These are phyloP conservation scores for Aphanoascus verrucosus DNA, from an alignment of 2,329 filamentous ascomycete species.

Conservation along the genomic window DNA sequence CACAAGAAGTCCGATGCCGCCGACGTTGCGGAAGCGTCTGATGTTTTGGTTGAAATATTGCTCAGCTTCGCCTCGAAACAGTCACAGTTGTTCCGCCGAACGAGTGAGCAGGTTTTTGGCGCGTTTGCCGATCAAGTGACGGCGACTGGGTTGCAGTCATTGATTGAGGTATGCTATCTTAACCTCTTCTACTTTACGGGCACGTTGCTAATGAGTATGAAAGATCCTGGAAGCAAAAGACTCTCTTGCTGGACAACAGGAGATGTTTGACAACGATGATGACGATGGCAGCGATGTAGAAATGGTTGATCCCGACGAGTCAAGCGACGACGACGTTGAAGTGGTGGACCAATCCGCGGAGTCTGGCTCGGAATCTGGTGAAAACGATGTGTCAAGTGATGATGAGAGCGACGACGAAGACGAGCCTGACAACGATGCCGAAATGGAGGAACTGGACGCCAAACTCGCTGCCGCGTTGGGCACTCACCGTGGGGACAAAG, in stretches of 20 bases:
- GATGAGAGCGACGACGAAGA: slow-evolving; percentile 23
- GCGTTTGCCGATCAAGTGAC: slow-evolving; percentile 69
- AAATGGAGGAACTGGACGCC: slow-evolving; percentile 23
- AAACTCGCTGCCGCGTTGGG: slow-evolving; percentile 69
- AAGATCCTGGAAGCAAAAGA: slow-evolving; percentile 70
- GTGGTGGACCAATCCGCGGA: slow-evolving; percentile 35
- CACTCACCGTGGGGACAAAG: slow-evolving; percentile 51
- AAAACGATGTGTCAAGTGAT: slow-evolving; percentile 20
- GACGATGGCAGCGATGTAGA: slow-evolving; percentile 21
- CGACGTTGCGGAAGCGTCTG: slow-evolving; percentile 45
- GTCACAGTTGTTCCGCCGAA: slow-evolving; percentile 72
- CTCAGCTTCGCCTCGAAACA: slow-evolving; percentile 81
- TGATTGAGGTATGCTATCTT: slow-evolving; percentile 36
- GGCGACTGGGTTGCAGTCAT: slow-evolving; percentile 56
- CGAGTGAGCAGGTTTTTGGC: slow-evolving; percentile 78
- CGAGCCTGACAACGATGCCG: slow-evolving; percentile 16
- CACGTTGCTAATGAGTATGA: slow-evolving; percentile 35
- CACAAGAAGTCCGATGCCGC: slow-evolving; percentile 44
- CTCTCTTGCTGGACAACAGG: slow-evolving; percentile 69
- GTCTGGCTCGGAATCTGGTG: slow-evolving; percentile 57
- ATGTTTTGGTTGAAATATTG: slow-evolving; percentile 74
- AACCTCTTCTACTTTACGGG: background rate
- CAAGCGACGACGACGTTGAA: slow-evolving; percentile 16
- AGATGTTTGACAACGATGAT: slow-evolving; percentile 66
- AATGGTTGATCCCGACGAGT: slow-evolving; percentile 24